phyloP scores from a whole-genome alignment of 768 basidiomycete species.

The Pleurotus ostreatus region DNA sequence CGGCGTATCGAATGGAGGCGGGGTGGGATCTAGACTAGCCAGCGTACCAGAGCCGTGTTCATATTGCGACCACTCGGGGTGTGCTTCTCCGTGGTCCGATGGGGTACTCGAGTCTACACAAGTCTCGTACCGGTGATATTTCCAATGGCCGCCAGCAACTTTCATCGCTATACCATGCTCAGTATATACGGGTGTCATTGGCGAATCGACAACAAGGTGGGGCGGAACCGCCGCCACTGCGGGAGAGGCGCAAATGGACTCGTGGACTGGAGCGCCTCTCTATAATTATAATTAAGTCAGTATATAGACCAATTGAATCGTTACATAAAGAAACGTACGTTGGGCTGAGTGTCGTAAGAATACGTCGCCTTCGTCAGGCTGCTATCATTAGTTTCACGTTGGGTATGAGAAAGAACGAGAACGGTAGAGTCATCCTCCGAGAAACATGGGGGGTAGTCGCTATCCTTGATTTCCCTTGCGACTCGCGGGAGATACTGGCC shows the following conservation, averaged over 20 bases:
- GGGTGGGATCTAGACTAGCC: too few relatives aligned
- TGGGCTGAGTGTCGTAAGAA: neutral
- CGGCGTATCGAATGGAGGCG: neutral
- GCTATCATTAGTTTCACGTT: neutral
- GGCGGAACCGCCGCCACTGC: neutral
- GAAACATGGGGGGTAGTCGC: neutral
- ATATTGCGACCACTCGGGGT: too few relatives aligned
- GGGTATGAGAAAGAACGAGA: too few relatives aligned
- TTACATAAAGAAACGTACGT: conserved; percentile 3
- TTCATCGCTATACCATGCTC: neutral
- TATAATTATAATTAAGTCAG: too few relatives aligned
- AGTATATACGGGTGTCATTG: neutral
- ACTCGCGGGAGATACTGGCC: neutral
- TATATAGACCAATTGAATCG: too few relatives aligned
- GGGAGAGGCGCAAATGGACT: neutral
- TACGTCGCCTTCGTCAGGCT: neutral
- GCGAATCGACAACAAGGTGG: conserved; percentile 1
- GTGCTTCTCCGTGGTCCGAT: too few relatives aligned
- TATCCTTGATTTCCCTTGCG: neutral
- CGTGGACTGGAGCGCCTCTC: neutral
- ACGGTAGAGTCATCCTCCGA: neutral
- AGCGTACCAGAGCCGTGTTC: too few relatives aligned
- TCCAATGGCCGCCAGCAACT: too few relatives aligned
- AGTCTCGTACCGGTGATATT: too few relatives aligned
- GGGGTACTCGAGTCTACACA: too few relatives aligned